Evolutionary conservation across 306 rosid species (phyloP).

Genomic region (Prunus mume): DNA sequence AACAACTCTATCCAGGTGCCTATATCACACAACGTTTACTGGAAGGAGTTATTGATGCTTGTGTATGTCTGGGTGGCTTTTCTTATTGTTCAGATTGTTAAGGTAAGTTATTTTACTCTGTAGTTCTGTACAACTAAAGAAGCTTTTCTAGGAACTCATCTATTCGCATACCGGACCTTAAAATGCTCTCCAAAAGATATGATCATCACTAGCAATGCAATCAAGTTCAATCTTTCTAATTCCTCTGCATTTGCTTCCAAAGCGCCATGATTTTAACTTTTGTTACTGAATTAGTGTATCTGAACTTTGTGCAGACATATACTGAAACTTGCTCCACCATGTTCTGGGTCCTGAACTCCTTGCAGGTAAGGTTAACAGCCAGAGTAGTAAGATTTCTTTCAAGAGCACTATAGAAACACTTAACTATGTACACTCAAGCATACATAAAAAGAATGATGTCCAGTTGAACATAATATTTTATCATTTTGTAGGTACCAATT

Average conservation of each 20-base stretch:
- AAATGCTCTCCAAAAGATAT: too few relatives aligned
- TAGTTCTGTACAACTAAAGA: background rate
- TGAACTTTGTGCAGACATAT: slow-evolving; percentile 56
- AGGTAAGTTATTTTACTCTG: slow-evolving; percentile 40
- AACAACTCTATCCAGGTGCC: slow-evolving; percentile 45
- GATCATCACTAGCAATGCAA: background rate
- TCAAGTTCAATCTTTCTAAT: background rate
- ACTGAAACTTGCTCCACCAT: slow-evolving; percentile 59
- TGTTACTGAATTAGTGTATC: slow-evolving; percentile 12
- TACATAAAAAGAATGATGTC: background rate
- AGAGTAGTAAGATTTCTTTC: background rate
- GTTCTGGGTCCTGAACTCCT: slow-evolving; percentile 69
- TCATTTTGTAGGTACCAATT: slow-evolving; percentile 51
- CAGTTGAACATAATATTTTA: slow-evolving; percentile 11
- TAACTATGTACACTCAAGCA: too few relatives aligned
- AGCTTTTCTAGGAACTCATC: background rate
- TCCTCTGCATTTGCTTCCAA: background rate
- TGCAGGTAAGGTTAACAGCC: slow-evolving; percentile 54
- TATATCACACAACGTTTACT: slow-evolving; percentile 42
- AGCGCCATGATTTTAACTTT: background rate
- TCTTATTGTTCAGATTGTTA: slow-evolving; percentile 70
- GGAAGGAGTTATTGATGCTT: slow-evolving; percentile 68
- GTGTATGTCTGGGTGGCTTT: slow-evolving; percentile 77
- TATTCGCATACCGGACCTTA: slow-evolving; percentile 5
- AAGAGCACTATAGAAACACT: too few relatives aligned